Base-by-base conservation (phyloP, 2,329 filamentous ascomycete species). In the Polychaeton citri region DNA sequence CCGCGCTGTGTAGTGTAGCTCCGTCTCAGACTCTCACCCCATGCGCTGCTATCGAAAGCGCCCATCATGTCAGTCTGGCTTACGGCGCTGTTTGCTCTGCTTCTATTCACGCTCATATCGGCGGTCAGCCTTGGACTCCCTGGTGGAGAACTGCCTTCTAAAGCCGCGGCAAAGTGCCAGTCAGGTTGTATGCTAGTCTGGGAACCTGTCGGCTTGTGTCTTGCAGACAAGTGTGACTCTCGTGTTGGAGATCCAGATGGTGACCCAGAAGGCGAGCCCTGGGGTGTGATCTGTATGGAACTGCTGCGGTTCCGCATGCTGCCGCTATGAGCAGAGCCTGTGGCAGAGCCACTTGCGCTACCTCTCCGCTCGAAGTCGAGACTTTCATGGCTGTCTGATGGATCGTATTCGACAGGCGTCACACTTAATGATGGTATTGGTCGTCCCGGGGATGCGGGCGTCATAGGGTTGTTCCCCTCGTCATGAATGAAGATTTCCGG, bases 401-500 rank as follows among this genome's bases (percentile, higher is more conserved):
- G 50, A 41, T 48, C 48, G 32, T 42, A 38, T 21, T 54, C 48
- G 10, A 56, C 42, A 32, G 48, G 45, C 40, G 56, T 45, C 47
- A 56, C 40, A 32, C 50, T 48, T 19, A 56, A 39, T 5, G 47
- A 48, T 16, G 53, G 51, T 19, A 56, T 28, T 7, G 43, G 34
- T 53, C 43, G 36, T 37, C 15, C 10, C 35, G 28, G 47, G 35
- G 39, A 51, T 21, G 51, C 45, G 44, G 59, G 57, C 39, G 48
- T 54, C 38, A 46, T 61, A 35, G 62, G 51, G 15, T 58, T 57
- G 37, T 69, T 70, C 30, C 74, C 72, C 43, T 84, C 79, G 38
- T 88, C 81, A 45, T 95, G 85, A 16, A 95, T 81, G 42, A 83
- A 78, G 42, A 96, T 94, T 52, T 94, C 85, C 0, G 88, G 88